Base-by-base conservation (phyloP, 805 yeast genomes). In the Crinitomyces ghanaensis region DNA sequence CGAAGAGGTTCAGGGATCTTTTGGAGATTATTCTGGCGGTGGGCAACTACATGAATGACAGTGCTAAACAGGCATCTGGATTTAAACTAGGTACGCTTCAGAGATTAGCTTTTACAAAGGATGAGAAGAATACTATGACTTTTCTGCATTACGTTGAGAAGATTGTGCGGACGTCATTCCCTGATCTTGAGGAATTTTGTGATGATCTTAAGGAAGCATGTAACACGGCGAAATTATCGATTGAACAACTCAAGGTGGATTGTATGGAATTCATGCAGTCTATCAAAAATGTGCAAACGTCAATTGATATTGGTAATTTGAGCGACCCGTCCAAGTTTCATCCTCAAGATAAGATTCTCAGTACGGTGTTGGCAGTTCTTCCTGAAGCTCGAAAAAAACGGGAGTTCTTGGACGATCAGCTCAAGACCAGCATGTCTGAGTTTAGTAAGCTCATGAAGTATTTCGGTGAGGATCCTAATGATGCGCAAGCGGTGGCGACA, bases 1-100 rank as follows among this genome's bases (percentile, higher is more conserved):
- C 95, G 1, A 70, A 68, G 12, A 72, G 74, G 33, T 65, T 93
- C 49, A 70, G 74, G 40, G 69, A 72, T 35, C 74, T 91, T 11
- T 69, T 93, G 49, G 85, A 82, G 36, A 73, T 91, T 30, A 88
- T 91, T 40, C 63, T 86, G 42, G 77, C 86, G 3, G 91, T 91
- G 32, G 99, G 98, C 38, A 91, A 91, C 54, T 88, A 77, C 54
- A 91, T 91, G 98, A 91, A 93, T 53, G 95, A 85, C 48, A 63
- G 74, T n/a, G 66, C 83, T 2, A 86, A 85, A 47, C 94, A 85
- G 53, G 97, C 96, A 1, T 69, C 72, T 43, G 99, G 99, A 3
- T 93, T 93, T 66, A 79, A 80, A 48, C 62, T 91, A 39, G 77
- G 82, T 28, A 82, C 95, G n/a, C 65, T 91, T 34, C 95, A 85